Evolutionary conservation across 768 basidiomycete species (phyloP).

Genomic region (Rhizopogon roseolus): DNA sequence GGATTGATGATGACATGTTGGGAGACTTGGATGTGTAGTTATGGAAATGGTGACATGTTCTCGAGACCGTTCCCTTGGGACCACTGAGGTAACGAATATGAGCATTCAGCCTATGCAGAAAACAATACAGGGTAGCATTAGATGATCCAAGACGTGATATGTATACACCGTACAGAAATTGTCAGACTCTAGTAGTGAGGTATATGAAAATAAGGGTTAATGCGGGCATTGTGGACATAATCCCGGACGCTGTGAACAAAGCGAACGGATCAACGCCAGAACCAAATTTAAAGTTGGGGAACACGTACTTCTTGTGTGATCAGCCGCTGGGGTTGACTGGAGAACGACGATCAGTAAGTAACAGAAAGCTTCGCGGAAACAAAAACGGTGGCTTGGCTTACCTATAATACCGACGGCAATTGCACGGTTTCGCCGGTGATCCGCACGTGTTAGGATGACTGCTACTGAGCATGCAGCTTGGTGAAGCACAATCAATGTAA

Average conservation of each 20-base stretch:
- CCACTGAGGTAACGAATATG: background rate
- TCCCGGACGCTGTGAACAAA: slow-evolving; percentile 27
- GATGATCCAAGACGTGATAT: background rate
- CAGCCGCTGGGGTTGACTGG: slow-evolving; percentile 52
- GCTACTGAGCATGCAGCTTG: slow-evolving; percentile 41
- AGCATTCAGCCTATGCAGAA: background rate
- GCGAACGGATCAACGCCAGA: slow-evolving; percentile 4
- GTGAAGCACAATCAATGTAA: slow-evolving; percentile 48
- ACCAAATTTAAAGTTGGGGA: slow-evolving; percentile 6
- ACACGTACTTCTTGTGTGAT: slow-evolving; percentile 38
- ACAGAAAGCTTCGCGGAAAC: slow-evolving; percentile 4
- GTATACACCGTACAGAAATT: slow-evolving; percentile 8
- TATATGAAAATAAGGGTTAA: background rate
- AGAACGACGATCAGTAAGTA: background rate
- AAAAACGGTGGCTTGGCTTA: slow-evolving; percentile 19
- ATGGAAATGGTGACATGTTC: background rate
- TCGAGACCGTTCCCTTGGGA: background rate
- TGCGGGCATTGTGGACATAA: slow-evolving; percentile 34
- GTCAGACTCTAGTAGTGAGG: background rate
- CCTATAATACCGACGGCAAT: slow-evolving; percentile 57
- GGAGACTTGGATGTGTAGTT: slow-evolving; percentile 46
- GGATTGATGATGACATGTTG: slow-evolving; percentile 58
- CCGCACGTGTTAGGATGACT: slow-evolving; percentile 46
- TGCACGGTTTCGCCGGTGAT: slow-evolving; percentile 28
- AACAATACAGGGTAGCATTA: background rate